Evolutionary conservation across 2,329 filamentous ascomycete species (phyloP), one percentile per base, ranked within the genome.

Genomic region (Fusarium albidum): DNA sequence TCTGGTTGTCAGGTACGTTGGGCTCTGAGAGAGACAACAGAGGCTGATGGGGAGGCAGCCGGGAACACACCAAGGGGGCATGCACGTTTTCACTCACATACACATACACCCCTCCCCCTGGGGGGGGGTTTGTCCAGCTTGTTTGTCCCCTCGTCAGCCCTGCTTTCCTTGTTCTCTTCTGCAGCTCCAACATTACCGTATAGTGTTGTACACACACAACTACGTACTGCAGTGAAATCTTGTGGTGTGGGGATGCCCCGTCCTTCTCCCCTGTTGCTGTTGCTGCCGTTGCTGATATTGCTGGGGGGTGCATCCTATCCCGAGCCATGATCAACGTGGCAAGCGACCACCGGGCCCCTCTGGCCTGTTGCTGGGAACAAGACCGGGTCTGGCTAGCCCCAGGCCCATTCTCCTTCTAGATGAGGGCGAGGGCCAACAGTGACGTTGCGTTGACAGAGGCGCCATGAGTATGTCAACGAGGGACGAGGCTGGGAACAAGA

Each of bases 321-420:
- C 52, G 64, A 64, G 54, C 56, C 54, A 57, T 52, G 50, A 67
- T 70, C 68, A 71, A 73, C 70, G 70, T 73, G 71, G 69, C 71
- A 71, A 64, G 48, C 63, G 63, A 56, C 56, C 59, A 67, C 44
- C 55, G 52, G 64, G 49, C 55, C 41, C 37, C 12, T 32, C 18
- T 46, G 29, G 48, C 33, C 54, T 61, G 34, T 33, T 47, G 45
- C 43, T 35, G 51, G 50, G 41, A 43, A 44, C 33, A 32, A 31
- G 14, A 35, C 37, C 32, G 27, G 34, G 25, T 26, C 38, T 29
- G 35, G 12, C 41, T 53, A 33, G 40, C 12, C 37, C 31, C 40
- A 49, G 34, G 25, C 33, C 37, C 28, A 35, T 48, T 35, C 28
- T 47, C 33, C 40, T 39, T 32, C 28, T 39, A 38, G 29, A 33